phyloP scores from a whole-genome alignment of 306 rosid species.

The Phaseolus lunatus region DNA sequence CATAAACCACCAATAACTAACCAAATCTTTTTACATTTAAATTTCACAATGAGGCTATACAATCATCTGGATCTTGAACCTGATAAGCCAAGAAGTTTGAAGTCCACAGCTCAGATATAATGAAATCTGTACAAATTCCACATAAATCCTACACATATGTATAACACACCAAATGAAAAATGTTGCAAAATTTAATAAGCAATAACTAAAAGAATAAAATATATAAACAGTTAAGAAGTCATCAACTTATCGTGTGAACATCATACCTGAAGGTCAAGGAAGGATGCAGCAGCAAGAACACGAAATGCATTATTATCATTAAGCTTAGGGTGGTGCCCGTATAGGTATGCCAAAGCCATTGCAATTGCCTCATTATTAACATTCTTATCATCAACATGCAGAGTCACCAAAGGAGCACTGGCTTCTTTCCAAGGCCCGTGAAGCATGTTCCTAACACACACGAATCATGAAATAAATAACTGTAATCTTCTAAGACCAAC shows the following conservation, averaged over 20 bases:
- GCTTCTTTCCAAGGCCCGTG: constrained; percentile 99
- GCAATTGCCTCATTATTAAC: constrained; percentile 89
- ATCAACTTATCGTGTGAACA: constrained; percentile 34
- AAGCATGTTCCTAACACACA: constrained; percentile 84
- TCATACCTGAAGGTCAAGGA: constrained; percentile 96
- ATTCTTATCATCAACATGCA: constrained; percentile 87
- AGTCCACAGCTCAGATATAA: constrained; percentile 95
- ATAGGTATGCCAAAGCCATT: constrained; percentile 88
- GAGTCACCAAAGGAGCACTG: constrained; percentile 72
- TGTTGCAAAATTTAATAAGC: constrained; percentile 11
- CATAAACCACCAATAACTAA: constrained; percentile 39
- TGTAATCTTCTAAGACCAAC: constrained; percentile 2
- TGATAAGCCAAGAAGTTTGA: constrained; percentile 96
- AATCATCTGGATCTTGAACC: constrained; percentile 60
- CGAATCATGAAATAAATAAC: not conserved
- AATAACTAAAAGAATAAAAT: constrained; percentile 21
- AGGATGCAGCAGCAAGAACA: constrained; percentile 96
- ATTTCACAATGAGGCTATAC: constrained; percentile 46
- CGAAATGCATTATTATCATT: constrained; percentile 90
- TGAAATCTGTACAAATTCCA: constrained; percentile 92
- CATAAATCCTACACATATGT: constrained; percentile 80
- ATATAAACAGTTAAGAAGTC: not conserved
- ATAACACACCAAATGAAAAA: constrained; percentile 19
- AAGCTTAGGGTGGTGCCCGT: constrained; percentile 95
- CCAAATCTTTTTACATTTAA: constrained; percentile 11